Conservation (phyloP, 371 early-diverging fungal genomes). For the Catenaria anguillulae region DNA sequence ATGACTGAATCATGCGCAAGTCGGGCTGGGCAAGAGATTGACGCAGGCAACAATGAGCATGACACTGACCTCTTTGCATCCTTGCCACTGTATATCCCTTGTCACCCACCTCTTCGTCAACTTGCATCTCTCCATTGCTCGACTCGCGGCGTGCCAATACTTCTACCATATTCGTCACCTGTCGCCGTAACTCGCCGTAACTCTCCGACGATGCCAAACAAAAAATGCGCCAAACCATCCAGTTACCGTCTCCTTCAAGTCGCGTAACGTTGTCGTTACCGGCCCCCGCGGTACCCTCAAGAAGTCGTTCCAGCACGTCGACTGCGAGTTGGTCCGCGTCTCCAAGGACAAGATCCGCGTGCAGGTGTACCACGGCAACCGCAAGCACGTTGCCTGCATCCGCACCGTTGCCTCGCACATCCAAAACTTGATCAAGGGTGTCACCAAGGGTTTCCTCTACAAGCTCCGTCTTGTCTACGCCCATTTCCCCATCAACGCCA, state of each 20-base stretch:
- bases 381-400: constrained; percentile 96
- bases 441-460: constrained; percentile 98
- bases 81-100: too few relatives aligned
- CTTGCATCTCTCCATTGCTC: too few relatives aligned
- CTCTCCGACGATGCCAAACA: too few relatives aligned
- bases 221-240: too few relatives aligned
- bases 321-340: constrained; percentile 74
- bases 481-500: constrained; percentile 99
- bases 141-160: too few relatives aligned
- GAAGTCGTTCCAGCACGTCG: constrained; percentile 90
- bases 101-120: too few relatives aligned
- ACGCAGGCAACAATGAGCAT: too few relatives aligned
- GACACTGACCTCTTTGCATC: too few relatives aligned
- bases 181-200: too few relatives aligned
- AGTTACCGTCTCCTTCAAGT: constrained; percentile 58
- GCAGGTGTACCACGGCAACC: constrained; percentile 91
- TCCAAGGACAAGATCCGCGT: constrained; percentile 58
- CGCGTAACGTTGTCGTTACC: constrained; percentile 56
- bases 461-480: constrained; percentile 99
- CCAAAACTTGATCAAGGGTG: constrained; percentile 96
- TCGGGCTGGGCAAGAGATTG: too few relatives aligned
- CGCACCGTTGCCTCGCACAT: constrained; percentile 95
- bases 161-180: too few relatives aligned
- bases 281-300: constrained; percentile 80
- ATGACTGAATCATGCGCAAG: too few relatives aligned